phyloP scores from a whole-genome alignment of 2,329 filamentous ascomycete genomes.

The Sclerotinia glacialis region DNA sequence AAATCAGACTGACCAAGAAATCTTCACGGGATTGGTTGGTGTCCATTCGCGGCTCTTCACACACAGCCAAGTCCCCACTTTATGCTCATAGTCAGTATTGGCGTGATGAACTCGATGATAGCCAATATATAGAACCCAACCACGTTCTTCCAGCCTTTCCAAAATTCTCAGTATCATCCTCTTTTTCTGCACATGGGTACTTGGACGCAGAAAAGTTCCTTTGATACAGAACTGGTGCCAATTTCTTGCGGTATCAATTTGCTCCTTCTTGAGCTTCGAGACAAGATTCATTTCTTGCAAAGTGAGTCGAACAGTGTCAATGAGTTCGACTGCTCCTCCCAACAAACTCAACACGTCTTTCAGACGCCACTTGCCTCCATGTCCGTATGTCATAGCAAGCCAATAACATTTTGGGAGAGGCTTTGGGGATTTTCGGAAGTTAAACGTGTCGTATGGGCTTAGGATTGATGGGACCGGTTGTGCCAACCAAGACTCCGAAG shows the following conservation, averaged over 20 bases:
- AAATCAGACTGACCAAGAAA: slow-evolving; percentile 1
- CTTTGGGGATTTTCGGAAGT: background rate
- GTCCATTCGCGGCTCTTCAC: slow-evolving; percentile 19
- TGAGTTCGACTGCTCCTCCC: slow-evolving; percentile 15
- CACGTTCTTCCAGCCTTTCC: slow-evolving; percentile 19
- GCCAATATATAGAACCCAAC: slow-evolving; percentile 7
- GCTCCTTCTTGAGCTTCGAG: background rate
- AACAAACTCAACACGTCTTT: slow-evolving; percentile 4
- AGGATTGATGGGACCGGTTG: background rate
- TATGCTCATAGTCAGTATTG: background rate
- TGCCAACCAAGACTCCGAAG: slow-evolving; percentile 7
- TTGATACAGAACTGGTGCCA: background rate
- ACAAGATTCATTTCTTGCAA: slow-evolving; percentile 15
- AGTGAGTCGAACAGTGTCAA: slow-evolving; percentile 16
- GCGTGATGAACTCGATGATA: background rate
- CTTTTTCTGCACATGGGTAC: background rate
- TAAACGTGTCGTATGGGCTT: background rate
- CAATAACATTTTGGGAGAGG: slow-evolving; percentile 18
- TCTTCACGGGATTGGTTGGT: slow-evolving; percentile 6
- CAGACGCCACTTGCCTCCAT: background rate
- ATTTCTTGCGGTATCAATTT: background rate
- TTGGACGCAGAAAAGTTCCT: background rate
- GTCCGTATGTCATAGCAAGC: slow-evolving; percentile 1
- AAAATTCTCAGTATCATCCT: slow-evolving; percentile 9
- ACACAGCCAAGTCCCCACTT: slow-evolving; percentile 15